phyloP scores from a whole-genome alignment of 2,329 filamentous ascomycete species.

The Paracamarosporium sp. region DNA sequence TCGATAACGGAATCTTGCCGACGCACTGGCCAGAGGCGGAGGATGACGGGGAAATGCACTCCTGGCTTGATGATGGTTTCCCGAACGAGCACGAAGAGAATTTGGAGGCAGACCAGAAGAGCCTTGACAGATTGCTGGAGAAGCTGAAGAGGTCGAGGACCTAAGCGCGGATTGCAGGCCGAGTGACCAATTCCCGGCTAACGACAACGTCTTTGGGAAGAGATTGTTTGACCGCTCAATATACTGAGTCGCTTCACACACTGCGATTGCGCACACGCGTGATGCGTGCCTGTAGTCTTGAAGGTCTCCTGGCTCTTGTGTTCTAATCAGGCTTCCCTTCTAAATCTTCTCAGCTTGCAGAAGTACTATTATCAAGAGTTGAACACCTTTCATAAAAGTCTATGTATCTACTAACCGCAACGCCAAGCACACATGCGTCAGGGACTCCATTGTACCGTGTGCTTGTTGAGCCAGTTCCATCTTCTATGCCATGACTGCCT shows the following conservation, averaged over 20 bases:
- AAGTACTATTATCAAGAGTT: too few relatives aligned
- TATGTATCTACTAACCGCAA: neutral
- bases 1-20: slow-evolving; percentile 14
- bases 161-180: neutral
- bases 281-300: too few relatives aligned
- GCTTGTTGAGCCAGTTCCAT: neutral
- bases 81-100: slow-evolving; percentile 3
- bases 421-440: neutral
- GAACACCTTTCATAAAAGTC: neutral
- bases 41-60: slow-evolving; percentile 1
- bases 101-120: slow-evolving; percentile 13
- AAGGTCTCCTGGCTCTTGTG: too few relatives aligned
- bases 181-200: neutral
- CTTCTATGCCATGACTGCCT: neutral
- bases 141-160: neutral
- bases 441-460: neutral
- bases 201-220: neutral
- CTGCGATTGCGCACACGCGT: too few relatives aligned
- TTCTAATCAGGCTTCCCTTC: too few relatives aligned
- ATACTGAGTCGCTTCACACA: too few relatives aligned
- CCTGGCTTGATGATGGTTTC: neutral
- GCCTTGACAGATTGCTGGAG: slow-evolving; percentile 8
- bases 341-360: too few relatives aligned
- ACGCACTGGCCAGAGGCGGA: slow-evolving; percentile 14
- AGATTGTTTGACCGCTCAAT: neutral